phyloP scores from a whole-genome alignment of 2,329 filamentous ascomycete genomes.

The Pseudopyricularia cyperi region DNA sequence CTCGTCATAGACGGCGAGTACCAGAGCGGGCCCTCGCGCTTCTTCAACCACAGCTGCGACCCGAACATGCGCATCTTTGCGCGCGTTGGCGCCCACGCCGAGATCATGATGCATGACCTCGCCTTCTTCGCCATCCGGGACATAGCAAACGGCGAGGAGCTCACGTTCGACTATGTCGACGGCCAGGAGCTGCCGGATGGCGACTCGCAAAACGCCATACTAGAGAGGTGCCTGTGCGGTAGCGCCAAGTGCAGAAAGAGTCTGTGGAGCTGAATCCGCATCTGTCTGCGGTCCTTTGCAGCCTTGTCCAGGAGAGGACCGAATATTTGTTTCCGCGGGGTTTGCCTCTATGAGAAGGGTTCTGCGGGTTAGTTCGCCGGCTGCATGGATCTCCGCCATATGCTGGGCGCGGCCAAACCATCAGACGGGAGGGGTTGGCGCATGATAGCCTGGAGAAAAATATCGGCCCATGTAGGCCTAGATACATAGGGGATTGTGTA shows the following conservation, averaged over 20 bases:
- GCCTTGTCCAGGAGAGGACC: too few relatives aligned
- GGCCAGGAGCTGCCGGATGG: slow-evolving; percentile 33
- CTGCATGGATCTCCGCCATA: too few relatives aligned
- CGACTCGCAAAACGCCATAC: slow-evolving; percentile 34
- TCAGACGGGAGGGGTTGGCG: too few relatives aligned
- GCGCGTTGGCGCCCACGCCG: slow-evolving; percentile 62
- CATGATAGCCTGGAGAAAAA: too few relatives aligned
- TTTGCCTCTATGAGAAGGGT: too few relatives aligned
- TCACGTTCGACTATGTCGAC: slow-evolving; percentile 72
- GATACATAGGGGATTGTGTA: too few relatives aligned
- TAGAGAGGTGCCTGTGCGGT: slow-evolving; percentile 46
- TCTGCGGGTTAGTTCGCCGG: too few relatives aligned
- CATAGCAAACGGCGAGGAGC: slow-evolving; percentile 51
- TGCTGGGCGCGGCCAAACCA: too few relatives aligned
- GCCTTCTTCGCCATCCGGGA: slow-evolving; percentile 61
- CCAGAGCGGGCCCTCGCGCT: slow-evolving; percentile 64
- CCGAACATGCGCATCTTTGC: slow-evolving; percentile 72
- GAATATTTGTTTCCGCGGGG: too few relatives aligned
- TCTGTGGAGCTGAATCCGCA: slow-evolving; percentile 39
- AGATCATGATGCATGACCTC: slow-evolving; percentile 62
- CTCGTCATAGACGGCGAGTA: slow-evolving; percentile 60
- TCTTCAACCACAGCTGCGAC: slow-evolving; percentile 73
- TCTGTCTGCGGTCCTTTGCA: too few relatives aligned
- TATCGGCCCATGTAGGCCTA: too few relatives aligned
- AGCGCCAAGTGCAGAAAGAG: slow-evolving; percentile 54